Percentiles rank a stretch among this genome's conserved stretches.
Conservation (phyloP, 2,329 filamentous ascomycete genomes). For the Diaporthe amygdali region DNA sequence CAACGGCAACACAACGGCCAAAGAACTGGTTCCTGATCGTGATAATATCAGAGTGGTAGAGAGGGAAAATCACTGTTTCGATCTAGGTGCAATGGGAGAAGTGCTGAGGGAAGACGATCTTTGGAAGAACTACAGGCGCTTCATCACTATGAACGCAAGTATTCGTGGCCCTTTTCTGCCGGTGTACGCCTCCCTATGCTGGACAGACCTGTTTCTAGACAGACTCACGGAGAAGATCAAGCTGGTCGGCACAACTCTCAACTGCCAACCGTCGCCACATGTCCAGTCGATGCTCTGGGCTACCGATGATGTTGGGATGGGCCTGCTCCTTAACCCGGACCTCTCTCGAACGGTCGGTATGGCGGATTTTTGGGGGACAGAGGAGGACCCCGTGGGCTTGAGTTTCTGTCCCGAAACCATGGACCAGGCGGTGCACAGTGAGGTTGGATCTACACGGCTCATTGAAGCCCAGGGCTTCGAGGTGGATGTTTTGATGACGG, state of each 20-base stretch:
- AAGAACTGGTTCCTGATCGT: slow-evolving; percentile 16
- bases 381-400: slow-evolving; percentile 28
- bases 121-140: slow-evolving; percentile 37
- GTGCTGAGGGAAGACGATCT: slow-evolving; percentile 34
- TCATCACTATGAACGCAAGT: slow-evolving; percentile 37
- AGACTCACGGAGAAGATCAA: slow-evolving; percentile 35
- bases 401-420: slow-evolving; percentile 31
- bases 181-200: slow-evolving; percentile 33
- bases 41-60: slow-evolving; percentile 34
- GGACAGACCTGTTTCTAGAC: slow-evolving; percentile 36
- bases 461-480: slow-evolving; percentile 35
- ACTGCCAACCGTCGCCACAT: slow-evolving; percentile 35
- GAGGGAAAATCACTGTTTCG: slow-evolving; percentile 35
- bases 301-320: slow-evolving; percentile 37
- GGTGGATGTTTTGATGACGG: slow-evolving; percentile 38
- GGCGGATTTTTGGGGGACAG: slow-evolving; percentile 24
- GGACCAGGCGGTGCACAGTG: slow-evolving; percentile 31
- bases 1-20: slow-evolving; percentile 34
- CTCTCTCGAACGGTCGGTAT: slow-evolving; percentile 23
- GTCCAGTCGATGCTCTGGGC: slow-evolving; percentile 40
- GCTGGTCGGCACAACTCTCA: slow-evolving; percentile 40
- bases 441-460: slow-evolving; percentile 32
- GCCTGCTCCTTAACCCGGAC: slow-evolving; percentile 34
- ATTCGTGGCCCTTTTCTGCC: slow-evolving; percentile 40
- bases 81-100: slow-evolving; percentile 36